Percentiles rank a stretch among this genome's conserved stretches.
These are phyloP conservation scores for Lachnellula cervina DNA, from an alignment of 2,329 filamentous ascomycete species.

Conservation along the genomic window DNA sequence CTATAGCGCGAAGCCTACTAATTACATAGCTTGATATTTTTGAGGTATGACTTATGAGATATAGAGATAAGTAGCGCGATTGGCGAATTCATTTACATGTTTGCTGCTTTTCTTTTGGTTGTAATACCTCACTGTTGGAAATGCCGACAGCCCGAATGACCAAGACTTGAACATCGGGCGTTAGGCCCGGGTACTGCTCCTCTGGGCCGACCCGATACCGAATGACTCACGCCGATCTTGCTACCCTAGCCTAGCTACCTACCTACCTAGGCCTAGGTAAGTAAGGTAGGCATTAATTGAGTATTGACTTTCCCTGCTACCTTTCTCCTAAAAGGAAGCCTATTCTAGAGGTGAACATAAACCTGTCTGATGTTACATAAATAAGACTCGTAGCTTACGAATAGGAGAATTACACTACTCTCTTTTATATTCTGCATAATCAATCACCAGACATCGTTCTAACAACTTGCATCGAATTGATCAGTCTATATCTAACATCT, in stretches of 20 bases:
- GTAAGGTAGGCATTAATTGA: not conserved
- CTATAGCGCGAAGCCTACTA: too few relatives aligned
- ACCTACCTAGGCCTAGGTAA: not conserved
- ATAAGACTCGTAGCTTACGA: not conserved
- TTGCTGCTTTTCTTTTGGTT: not conserved
- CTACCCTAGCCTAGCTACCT: too few relatives aligned
- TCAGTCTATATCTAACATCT: not conserved
- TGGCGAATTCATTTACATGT: constrained; percentile 1
- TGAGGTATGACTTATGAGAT: too few relatives aligned
- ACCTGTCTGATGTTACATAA: not conserved
- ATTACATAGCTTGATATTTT: too few relatives aligned
- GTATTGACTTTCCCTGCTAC: not conserved
- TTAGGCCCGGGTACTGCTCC: too few relatives aligned
- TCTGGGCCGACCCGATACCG: too few relatives aligned
- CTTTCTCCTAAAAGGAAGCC: not conserved
- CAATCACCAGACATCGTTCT: not conserved
- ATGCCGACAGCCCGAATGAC: not conserved
- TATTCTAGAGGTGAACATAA: not conserved
- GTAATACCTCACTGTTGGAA: not conserved
- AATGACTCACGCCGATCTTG: constrained; percentile 1
- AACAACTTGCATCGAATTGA: constrained; percentile 1
- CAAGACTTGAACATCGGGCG: too few relatives aligned
- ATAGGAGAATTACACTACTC: not conserved
- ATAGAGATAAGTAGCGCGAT: not conserved
- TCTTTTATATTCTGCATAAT: not conserved